Evolutionary conservation across 2,329 filamentous ascomycete species (phyloP).

Genomic region (Penicillium sp.): DNA sequence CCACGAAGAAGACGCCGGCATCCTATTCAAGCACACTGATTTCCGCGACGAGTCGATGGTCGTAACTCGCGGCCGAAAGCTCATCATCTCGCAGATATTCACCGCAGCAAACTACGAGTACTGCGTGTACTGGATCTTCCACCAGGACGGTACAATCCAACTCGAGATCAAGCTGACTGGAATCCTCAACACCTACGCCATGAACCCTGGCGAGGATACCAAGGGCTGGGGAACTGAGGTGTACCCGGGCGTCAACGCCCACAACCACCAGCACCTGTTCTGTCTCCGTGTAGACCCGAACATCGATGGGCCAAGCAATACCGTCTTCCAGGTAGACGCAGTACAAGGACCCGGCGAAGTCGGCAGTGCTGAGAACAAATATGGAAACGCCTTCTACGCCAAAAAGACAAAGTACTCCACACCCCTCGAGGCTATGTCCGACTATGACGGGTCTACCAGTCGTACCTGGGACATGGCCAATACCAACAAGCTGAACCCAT

Average conservation of each 20-base stretch:
- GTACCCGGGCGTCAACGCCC: constrained; percentile 85
- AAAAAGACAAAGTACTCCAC: constrained; percentile 78
- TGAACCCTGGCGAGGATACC: constrained; percentile 77
- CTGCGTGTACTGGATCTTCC: constrained; percentile 82
- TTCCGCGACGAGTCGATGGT: constrained; percentile 87
- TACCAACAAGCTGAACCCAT: constrained; percentile 76
- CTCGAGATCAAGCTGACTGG: constrained; percentile 89
- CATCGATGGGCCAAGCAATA: constrained; percentile 81
- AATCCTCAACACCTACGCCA: constrained; percentile 86
- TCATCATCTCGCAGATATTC: constrained; percentile 88
- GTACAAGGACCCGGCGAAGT: constrained; percentile 69
- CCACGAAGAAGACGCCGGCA: constrained; percentile 88
- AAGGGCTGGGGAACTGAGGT: constrained; percentile 90
- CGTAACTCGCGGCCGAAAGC: constrained; percentile 80
- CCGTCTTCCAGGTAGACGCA: constrained; percentile 80
- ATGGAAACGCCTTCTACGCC: constrained; percentile 88
- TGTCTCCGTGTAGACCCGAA: constrained; percentile 85
- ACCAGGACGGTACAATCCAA: constrained; percentile 89
- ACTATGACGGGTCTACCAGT: constrained; percentile 77
- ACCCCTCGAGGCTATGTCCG: constrained; percentile 65
- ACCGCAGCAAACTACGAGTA: constrained; percentile 97
- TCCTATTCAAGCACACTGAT: constrained; percentile 91
- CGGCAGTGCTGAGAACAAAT: constrained; percentile 77
- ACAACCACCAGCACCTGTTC: constrained; percentile 96
- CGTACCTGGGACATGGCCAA: constrained; percentile 92